Percentiles rank a stretch among this genome's conserved stretches.
Evolutionary conservation across 2,329 filamentous ascomycete species (phyloP).

Genomic region (Aphanocladium album): DNA sequence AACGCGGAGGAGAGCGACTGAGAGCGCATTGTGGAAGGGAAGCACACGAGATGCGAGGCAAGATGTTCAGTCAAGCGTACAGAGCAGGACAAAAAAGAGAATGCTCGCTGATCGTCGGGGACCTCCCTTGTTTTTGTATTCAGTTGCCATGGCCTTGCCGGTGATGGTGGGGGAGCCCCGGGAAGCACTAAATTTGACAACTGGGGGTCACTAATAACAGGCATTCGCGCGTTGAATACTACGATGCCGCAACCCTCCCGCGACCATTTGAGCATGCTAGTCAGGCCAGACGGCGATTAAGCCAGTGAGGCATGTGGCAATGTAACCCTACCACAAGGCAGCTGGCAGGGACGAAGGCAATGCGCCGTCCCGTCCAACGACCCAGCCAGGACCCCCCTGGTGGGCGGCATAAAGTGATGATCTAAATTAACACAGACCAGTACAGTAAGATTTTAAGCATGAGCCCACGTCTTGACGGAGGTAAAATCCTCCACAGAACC

Average conservation of each 20-base stretch:
- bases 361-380: neutral
- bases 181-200: neutral
- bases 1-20: constrained; percentile 2
- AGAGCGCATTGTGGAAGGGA: neutral
- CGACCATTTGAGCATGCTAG: neutral
- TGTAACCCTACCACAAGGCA: constrained; percentile 1
- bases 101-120: neutral
- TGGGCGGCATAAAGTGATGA: neutral
- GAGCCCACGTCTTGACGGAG: too few species aligned
- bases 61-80: neutral
- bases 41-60: neutral
- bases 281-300: neutral
- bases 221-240: neutral
- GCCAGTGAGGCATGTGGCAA: neutral
- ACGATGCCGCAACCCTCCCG: neutral
- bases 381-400: neutral
- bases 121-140: constrained; percentile 2
- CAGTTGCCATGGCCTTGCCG: neutral
- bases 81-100: neutral
- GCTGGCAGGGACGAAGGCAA: neutral
- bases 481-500: neutral
- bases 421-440: neutral
- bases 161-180: neutral
- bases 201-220: neutral
- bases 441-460: constrained; percentile 1